phyloP scores from a whole-genome alignment of 768 basidiomycete genomes.

The Kwoniella pini region DNA sequence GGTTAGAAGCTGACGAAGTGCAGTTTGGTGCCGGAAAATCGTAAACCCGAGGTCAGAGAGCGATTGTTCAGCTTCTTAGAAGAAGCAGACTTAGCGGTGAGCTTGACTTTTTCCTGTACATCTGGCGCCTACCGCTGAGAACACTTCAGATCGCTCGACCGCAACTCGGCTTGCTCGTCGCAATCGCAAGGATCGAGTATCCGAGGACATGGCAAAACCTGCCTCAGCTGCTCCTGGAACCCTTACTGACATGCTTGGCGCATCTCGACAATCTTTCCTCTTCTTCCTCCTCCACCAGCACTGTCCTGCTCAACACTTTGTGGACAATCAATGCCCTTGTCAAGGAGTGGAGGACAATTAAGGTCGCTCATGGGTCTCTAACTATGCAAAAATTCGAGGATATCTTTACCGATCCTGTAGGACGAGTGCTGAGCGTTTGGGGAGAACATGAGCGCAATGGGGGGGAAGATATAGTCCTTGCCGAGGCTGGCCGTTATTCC shows the following conservation, averaged over 20 bases:
- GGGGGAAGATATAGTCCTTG: slow-evolving; percentile 8
- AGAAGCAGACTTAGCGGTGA: slow-evolving; percentile 42
- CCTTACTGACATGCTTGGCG: slow-evolving; percentile 42
- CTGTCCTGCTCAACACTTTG: slow-evolving; percentile 46
- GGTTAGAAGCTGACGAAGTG: background rate
- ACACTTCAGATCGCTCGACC: slow-evolving; percentile 48
- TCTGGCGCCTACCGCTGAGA: background rate
- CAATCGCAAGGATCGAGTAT: slow-evolving; percentile 48
- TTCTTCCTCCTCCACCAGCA: slow-evolving; percentile 34
- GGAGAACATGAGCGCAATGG: slow-evolving; percentile 20
- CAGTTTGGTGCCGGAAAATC: slow-evolving; percentile 45
- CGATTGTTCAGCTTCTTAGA: slow-evolving; percentile 50
- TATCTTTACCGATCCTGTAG: slow-evolving; percentile 33
- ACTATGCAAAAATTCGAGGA: slow-evolving; percentile 48
- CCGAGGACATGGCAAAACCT: slow-evolving; percentile 45
- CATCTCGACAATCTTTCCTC: slow-evolving; percentile 24
- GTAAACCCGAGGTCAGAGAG: slow-evolving; percentile 47
- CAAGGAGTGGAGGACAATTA: slow-evolving; percentile 53
- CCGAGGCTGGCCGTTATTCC: slow-evolving; percentile 25
- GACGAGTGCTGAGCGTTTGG: slow-evolving; percentile 36
- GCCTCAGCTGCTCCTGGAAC: slow-evolving; percentile 44
- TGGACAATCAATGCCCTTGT: slow-evolving; percentile 54
- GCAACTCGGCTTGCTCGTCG: slow-evolving; percentile 46
- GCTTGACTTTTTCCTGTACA: background rate
- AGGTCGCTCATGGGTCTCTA: slow-evolving; percentile 41